Conservation (phyloP, 768 basidiomycete species). For the Lactarius sp. region DNA sequence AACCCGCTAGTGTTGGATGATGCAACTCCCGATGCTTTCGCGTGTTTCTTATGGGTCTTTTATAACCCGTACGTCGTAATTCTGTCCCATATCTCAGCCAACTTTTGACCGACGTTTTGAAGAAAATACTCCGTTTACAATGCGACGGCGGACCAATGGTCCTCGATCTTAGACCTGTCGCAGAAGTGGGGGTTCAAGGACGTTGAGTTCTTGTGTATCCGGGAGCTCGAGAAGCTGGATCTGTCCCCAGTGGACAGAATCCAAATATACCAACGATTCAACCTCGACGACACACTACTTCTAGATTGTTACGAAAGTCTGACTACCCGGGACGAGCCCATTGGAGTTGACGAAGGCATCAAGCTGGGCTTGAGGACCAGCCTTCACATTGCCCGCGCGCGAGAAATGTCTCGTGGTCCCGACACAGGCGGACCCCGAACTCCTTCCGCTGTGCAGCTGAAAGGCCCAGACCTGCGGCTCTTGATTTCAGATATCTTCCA, state of each 20-base stretch:
- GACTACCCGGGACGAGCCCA: slow-evolving; percentile 35
- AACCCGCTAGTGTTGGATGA: slow-evolving; percentile 32
- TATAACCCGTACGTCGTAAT: slow-evolving; percentile 33
- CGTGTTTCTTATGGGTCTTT: slow-evolving; percentile 33
- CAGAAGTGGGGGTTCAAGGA: slow-evolving; percentile 39
- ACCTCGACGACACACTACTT: slow-evolving; percentile 34
- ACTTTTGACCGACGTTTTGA: not conserved
- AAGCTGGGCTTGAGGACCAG: slow-evolving; percentile 40
- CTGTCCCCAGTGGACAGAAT: slow-evolving; percentile 38
- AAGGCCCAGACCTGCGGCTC: not conserved
- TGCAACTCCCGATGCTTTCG: slow-evolving; percentile 30
- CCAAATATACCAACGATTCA: slow-evolving; percentile 36
- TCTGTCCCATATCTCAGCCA: not conserved
- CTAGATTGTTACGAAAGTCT: slow-evolving; percentile 36
- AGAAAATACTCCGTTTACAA: slow-evolving; percentile 39
- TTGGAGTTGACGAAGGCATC: slow-evolving; percentile 38
- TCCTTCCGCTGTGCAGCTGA: slow-evolving; percentile 13
- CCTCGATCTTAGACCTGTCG: slow-evolving; percentile 37
- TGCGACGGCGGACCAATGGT: slow-evolving; percentile 40
- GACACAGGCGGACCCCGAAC: slow-evolving; percentile 1
- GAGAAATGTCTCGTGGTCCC: slow-evolving; percentile 32
- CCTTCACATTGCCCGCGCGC: slow-evolving; percentile 36
- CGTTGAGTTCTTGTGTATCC: slow-evolving; percentile 38
- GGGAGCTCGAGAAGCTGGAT: slow-evolving; percentile 37
- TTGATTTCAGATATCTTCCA: slow-evolving; percentile 13